Evolutionary conservation across 768 basidiomycete genomes (phyloP).

Genomic region (Russula vinacea): DNA sequence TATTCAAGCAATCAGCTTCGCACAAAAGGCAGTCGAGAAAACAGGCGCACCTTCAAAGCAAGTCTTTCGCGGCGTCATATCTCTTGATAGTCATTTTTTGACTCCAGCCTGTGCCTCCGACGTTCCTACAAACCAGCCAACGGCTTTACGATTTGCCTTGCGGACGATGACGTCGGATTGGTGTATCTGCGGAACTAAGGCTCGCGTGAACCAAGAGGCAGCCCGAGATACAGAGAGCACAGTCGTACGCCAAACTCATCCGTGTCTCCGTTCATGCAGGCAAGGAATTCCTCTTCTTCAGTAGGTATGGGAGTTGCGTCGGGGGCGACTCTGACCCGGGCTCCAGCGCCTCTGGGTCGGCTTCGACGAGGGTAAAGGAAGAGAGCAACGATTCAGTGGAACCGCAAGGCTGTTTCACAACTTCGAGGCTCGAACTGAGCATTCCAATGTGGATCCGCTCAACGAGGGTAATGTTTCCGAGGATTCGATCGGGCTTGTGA

Average conservation of each 20-base stretch:
- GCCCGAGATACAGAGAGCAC: background rate
- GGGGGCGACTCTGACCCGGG: background rate
- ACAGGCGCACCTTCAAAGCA: conserved; percentile 36
- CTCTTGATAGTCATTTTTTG: conserved; percentile 43
- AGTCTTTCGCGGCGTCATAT: conserved; percentile 42
- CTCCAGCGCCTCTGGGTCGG: background rate
- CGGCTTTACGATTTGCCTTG: conserved; percentile 30
- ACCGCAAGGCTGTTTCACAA: background rate
- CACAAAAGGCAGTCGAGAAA: background rate
- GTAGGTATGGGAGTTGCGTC: background rate
- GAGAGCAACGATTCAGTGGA: conserved; percentile 2
- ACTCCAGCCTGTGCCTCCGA: conserved; percentile 42
- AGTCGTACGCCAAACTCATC: conserved; percentile 27
- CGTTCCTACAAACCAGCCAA: conserved; percentile 49
- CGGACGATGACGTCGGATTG: conserved; percentile 47
- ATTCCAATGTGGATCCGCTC: background rate
- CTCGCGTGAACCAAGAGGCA: background rate
- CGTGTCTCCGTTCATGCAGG: conserved; percentile 6
- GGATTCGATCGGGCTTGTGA: conserved; percentile 13
- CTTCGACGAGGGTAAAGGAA: conserved; percentile 18
- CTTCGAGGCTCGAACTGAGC: conserved; percentile 1
- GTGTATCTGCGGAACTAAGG: conserved; percentile 48
- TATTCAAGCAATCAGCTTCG: background rate
- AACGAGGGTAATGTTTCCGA: background rate
- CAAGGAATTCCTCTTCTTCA: conserved; percentile 29